Conservation (phyloP, 768 basidiomycete genomes). For the Pleurotus tuber-regium region DNA sequence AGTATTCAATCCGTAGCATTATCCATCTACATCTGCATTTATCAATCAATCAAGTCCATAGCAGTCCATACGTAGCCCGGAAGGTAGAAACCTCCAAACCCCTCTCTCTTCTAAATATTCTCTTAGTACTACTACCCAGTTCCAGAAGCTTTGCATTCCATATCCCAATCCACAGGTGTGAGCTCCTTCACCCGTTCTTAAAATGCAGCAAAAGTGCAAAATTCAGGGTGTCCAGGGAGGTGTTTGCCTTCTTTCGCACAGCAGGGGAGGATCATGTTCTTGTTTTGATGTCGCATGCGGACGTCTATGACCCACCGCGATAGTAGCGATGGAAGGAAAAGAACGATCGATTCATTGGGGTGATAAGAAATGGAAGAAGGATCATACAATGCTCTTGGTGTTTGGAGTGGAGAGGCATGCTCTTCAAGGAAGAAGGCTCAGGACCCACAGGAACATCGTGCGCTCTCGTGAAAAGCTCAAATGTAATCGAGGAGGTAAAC, state of each 20-base stretch:
- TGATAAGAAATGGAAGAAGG: too few relatives aligned
- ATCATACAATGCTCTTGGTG: constrained; percentile 43
- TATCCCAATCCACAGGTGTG: constrained; percentile 63
- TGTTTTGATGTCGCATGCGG: constrained; percentile 78
- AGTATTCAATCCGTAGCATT: too few relatives aligned
- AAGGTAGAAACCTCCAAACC: too few relatives aligned
- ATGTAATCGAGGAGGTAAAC: constrained; percentile 71
- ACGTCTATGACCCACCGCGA: constrained; percentile 51
- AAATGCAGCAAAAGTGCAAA: constrained; percentile 70
- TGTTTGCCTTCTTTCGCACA: constrained; percentile 70
- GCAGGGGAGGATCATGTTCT: constrained; percentile 56
- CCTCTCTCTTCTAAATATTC: too few relatives aligned
- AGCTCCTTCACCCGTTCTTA: constrained; percentile 58
- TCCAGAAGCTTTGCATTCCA: constrained; percentile 45
- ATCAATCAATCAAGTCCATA: too few relatives aligned
- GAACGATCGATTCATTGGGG: too few relatives aligned
- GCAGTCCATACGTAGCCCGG: too few relatives aligned
- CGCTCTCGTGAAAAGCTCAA: constrained; percentile 63
- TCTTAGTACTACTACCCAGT: too few relatives aligned
- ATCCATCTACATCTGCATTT: too few relatives aligned
- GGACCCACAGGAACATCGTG: constrained; percentile 12
- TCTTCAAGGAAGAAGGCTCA: constrained; percentile 33
- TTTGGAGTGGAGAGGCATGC: constrained; percentile 36
- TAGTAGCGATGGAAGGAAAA: too few relatives aligned
- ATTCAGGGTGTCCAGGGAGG: constrained; percentile 65